Conservation (phyloP, 2,329 filamentous ascomycete species). For the Thelonectria discophora region DNA sequence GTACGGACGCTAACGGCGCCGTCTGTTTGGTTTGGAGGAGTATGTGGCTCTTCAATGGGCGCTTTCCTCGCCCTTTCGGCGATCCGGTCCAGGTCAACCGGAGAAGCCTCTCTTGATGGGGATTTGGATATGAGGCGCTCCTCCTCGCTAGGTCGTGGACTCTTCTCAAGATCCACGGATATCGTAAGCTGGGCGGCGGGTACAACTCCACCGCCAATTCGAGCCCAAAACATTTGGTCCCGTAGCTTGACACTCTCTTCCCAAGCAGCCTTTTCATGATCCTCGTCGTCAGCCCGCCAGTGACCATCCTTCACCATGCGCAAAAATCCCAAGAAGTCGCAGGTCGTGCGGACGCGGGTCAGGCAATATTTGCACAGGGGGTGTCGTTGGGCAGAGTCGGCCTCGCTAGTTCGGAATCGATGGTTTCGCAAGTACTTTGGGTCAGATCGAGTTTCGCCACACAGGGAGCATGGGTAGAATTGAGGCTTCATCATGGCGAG, state of each 20-base stretch:
- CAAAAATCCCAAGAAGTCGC: constrained; percentile 91
- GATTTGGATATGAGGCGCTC: constrained; percentile 27
- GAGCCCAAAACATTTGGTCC: constrained; percentile 97
- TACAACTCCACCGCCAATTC: constrained; percentile 89
- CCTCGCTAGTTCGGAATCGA: constrained; percentile 88
- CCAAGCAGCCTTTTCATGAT: constrained; percentile 89
- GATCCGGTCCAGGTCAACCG: constrained; percentile 35
- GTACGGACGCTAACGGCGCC: constrained; percentile 37
- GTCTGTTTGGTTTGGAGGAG: constrained; percentile 45
- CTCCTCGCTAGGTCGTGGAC: constrained; percentile 49
- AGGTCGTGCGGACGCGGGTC: constrained; percentile 82
- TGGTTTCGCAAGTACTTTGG: constrained; percentile 79
- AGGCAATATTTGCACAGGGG: constrained; percentile 91
- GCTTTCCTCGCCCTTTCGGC: constrained; percentile 28
- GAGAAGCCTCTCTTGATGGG: constrained; percentile 34
- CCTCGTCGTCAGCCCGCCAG: constrained; percentile 83
- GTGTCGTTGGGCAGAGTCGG: constrained; percentile 86
- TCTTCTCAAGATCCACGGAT: constrained; percentile 45
- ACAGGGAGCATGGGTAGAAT: constrained; percentile 80
- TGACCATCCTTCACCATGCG: constrained; percentile 92
- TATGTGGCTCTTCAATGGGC: constrained; percentile 40
- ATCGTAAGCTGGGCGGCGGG: constrained; percentile 60
- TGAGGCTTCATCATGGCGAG: constrained; percentile 61
- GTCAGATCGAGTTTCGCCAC: constrained; percentile 82
- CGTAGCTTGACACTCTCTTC: constrained; percentile 90